Conservation (phyloP, 805 yeast species). For the Candida michaelii region DNA sequence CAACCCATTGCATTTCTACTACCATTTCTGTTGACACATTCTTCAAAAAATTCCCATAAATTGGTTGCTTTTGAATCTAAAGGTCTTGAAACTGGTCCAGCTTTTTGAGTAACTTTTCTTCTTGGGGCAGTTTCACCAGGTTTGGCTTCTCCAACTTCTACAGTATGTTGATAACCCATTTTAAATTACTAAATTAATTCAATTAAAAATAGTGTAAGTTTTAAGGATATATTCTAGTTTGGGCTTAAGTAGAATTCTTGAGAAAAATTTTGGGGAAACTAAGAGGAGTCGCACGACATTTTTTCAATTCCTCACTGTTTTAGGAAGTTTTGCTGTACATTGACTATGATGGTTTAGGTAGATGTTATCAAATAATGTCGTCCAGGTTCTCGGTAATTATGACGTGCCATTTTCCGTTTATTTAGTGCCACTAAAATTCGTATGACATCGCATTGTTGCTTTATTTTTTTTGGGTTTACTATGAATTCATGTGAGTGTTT, state of each 20-base stretch:
- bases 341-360: no score
- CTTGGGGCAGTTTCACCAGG: slow-evolving; percentile 84
- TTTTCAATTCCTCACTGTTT: neutral
- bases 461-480: neutral
- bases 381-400: no score
- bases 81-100: slow-evolving; percentile 60
- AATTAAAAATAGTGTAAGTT: neutral
- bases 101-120: slow-evolving; percentile 55
- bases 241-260: neutral
- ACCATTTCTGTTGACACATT: slow-evolving; percentile 59
- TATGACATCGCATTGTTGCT: neutral
- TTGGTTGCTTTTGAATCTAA: slow-evolving; percentile 61
- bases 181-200: neutral
- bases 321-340: slow-evolving; percentile 1
- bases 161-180: slow-evolving; percentile 30
- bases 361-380: neutral
- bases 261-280: slow-evolving; percentile 4
- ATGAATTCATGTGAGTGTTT: neutral
- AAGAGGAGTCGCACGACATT: slow-evolving; percentile 6
- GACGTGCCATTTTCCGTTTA: no score
- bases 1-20: slow-evolving; percentile 63
- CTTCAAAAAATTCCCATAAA: slow-evolving; percentile 66
- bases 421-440: no score
- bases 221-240: neutral
- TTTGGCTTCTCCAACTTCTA: slow-evolving; percentile 68